Evolutionary conservation across 1,284 basidiomycete species (phyloP).

Genomic region (Gastroboletus turbinatus): DNA sequence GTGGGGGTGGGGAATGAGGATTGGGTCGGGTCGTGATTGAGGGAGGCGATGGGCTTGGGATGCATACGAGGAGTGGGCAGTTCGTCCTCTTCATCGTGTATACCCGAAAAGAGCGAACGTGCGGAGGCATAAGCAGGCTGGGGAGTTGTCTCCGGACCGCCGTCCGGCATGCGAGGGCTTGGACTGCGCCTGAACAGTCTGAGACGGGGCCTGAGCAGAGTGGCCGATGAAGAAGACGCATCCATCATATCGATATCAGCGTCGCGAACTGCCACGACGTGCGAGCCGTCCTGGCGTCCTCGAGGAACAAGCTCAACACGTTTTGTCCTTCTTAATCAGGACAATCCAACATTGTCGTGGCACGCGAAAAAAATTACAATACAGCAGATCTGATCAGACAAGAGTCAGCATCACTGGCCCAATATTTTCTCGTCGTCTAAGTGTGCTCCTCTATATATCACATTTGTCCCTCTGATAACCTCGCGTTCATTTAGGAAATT

Average conservation of each 20-base stretch:
- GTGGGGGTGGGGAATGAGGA: slow-evolving; percentile 7
- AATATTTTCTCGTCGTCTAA: slow-evolving; percentile 35
- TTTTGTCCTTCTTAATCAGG: not conserved
- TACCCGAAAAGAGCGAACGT: slow-evolving; percentile 31
- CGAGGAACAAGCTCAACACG: not conserved
- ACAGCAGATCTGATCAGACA: no score
- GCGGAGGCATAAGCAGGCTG: slow-evolving; percentile 40
- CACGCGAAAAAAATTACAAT: no score
- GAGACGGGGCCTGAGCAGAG: slow-evolving; percentile 41
- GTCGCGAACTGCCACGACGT: not conserved
- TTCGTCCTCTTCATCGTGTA: slow-evolving; percentile 45
- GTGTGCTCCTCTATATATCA: not conserved
- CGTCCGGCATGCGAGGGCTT: slow-evolving; percentile 30
- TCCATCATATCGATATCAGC: slow-evolving; percentile 23
- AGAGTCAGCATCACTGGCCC: slow-evolving; percentile 34
- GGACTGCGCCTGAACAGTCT: slow-evolving; percentile 42
- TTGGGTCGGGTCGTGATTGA: slow-evolving; percentile 23
- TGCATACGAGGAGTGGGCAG: slow-evolving; percentile 50
- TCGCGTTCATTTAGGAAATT: slow-evolving; percentile 33
- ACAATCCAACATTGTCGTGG: no score
- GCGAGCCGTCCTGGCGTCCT: not conserved
- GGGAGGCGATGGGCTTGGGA: slow-evolving; percentile 22
- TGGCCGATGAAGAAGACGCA: slow-evolving; percentile 12
- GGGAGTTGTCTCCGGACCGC: slow-evolving; percentile 31
- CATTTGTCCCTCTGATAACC: not conserved